Conservation (phyloP, 768 basidiomycete species). For the Candolleomyces efflorescens region DNA sequence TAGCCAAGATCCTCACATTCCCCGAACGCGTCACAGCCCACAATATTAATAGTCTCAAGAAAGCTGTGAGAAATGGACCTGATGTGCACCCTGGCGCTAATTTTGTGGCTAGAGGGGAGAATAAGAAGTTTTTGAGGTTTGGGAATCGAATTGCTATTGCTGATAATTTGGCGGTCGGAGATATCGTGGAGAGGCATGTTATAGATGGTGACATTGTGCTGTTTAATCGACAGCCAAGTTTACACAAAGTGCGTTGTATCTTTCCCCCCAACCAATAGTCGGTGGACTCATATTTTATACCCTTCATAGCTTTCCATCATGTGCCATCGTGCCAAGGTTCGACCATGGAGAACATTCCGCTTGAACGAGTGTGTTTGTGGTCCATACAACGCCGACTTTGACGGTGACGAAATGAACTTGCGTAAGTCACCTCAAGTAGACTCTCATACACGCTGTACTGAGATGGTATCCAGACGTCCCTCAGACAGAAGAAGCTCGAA, state of each 20-base stretch:
- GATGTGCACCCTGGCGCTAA: constrained; percentile 95
- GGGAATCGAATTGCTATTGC: constrained; percentile 80
- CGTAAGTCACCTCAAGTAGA: constrained; percentile 49
- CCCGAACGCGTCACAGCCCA: constrained; percentile 92
- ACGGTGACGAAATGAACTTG: constrained; percentile 99
- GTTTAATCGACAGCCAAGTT: constrained; percentile 97
- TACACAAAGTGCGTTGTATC: constrained; percentile 70
- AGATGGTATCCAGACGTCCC: constrained; percentile 70
- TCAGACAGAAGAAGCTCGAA: constrained; percentile 97
- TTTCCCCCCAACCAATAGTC: background rate
- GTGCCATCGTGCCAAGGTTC: constrained; percentile 92
- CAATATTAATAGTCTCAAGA: constrained; percentile 74
- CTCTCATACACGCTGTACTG: background rate
- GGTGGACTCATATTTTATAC: background rate
- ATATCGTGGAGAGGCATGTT: constrained; percentile 92
- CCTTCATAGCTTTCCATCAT: constrained; percentile 83
- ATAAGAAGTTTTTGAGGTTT: constrained; percentile 88
- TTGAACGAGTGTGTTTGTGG: constrained; percentile 99
- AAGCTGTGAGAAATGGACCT: constrained; percentile 82
- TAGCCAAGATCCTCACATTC: constrained; percentile 93
- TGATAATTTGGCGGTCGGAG: constrained; percentile 78
- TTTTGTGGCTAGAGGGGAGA: constrained; percentile 79
- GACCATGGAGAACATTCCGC: constrained; percentile 96
- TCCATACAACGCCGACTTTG: constrained; percentile 99
- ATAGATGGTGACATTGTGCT: constrained; percentile 94